A percentile compares a stretch with the other conserved stretches of the same genome.
Evolutionary conservation across 352 stramenopile genomes (phyloP).

Genomic region (Phytophthora hybrid): DNA sequence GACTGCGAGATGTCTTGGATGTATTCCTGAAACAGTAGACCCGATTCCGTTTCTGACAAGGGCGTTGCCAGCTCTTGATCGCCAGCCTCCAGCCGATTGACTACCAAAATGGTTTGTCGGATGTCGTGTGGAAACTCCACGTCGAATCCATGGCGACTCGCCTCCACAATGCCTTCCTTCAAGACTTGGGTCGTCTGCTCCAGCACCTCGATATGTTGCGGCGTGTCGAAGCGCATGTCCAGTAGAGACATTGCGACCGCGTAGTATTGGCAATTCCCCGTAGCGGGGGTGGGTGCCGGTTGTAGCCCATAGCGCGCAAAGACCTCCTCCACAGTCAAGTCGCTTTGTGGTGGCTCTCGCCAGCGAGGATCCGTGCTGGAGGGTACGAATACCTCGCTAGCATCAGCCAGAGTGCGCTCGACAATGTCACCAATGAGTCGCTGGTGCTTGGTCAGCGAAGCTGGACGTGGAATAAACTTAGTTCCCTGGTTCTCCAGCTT

Average conservation of each 20-base stretch:
- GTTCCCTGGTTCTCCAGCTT: not conserved
- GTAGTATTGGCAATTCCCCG: constrained; percentile 33
- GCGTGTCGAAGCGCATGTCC: constrained; percentile 10
- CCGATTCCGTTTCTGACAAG: constrained; percentile 17
- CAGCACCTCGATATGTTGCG: constrained; percentile 5
- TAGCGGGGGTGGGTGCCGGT: constrained; percentile 13
- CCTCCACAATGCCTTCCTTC: constrained; percentile 20
- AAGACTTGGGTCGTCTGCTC: constrained; percentile 14
- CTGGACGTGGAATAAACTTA: constrained; percentile 16
- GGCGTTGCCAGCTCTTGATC: constrained; percentile 12
- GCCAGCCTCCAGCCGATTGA: constrained; percentile 13
- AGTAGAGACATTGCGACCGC: constrained; percentile 27
- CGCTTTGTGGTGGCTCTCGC: not conserved
- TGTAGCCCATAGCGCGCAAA: constrained; percentile 15
- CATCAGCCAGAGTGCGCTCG: not conserved
- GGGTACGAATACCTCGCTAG: not conserved
- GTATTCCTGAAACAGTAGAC: constrained; percentile 18
- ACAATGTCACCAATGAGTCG: constrained; percentile 10
- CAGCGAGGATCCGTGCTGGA: constrained; percentile 14
- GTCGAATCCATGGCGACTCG: constrained; percentile 15
- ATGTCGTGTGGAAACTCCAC: constrained; percentile 35
- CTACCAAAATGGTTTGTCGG: constrained; percentile 28
- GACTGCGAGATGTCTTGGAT: constrained; percentile 14
- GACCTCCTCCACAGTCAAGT: constrained; percentile 3
- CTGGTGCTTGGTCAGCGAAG: constrained; percentile 7